phyloP scores from a whole-genome alignment of 805 yeast species.

The Helenozyma baotianmanensis region DNA sequence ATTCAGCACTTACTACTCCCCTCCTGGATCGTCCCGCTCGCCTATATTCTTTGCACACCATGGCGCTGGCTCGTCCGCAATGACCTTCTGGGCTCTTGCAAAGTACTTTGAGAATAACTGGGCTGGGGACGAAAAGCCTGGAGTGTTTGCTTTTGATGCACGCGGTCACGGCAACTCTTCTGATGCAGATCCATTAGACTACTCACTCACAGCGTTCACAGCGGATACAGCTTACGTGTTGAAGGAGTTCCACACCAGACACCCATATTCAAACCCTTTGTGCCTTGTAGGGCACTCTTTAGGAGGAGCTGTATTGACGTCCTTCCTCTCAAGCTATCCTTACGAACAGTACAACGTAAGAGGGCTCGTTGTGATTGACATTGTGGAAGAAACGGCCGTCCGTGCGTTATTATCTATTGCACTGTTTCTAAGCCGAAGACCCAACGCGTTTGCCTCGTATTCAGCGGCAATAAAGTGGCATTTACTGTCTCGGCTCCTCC shows the following conservation, averaged over 20 bases:
- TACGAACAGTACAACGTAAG: conserved; percentile 30
- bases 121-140: conserved; percentile 38
- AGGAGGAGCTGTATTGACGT: conserved; percentile 82
- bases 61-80: conserved; percentile 90
- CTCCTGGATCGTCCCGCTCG: conserved; percentile 38
- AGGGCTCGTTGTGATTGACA: conserved; percentile 81
- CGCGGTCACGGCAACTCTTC: conserved; percentile 73
- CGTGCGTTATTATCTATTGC: conserved; percentile 65
- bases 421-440: conserved; percentile 60
- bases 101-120: conserved; percentile 21
- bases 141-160: conserved; percentile 64
- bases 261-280: conserved; percentile 22
- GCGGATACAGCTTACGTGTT: conserved; percentile 55
- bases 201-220: conserved; percentile 47
- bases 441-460: conserved; percentile 49
- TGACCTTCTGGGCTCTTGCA: conserved; percentile 64
- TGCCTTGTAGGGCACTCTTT: conserved; percentile 84
- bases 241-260: conserved; percentile 24
- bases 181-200: conserved; percentile 18
- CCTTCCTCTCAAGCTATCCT: conserved; percentile 30
- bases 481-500: conserved; percentile 48
- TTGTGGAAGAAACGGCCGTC: conserved; percentile 90
- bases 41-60: conserved; percentile 79
- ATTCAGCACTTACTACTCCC: conserved; percentile 49
- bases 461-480: conserved; percentile 81